Evolutionary conservation across 176 grass and related monocot species (phyloP).

Genomic region (Oryza meridionalis): DNA sequence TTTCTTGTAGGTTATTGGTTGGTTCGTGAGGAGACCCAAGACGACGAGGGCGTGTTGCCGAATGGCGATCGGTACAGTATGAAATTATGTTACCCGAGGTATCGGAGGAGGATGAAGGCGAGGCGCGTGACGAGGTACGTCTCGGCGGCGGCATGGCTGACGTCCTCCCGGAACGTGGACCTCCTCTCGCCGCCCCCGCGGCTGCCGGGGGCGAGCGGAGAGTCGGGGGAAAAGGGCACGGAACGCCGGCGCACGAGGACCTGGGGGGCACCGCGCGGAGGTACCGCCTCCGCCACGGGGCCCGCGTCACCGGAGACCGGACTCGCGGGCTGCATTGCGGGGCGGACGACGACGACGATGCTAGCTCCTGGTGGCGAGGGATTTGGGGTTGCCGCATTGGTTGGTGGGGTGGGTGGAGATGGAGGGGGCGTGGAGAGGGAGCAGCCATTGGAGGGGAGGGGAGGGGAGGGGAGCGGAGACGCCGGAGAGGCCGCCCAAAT

Average conservation of each 20-base stretch:
- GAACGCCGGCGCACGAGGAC: constrained; percentile 40
- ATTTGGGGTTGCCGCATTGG: background rate
- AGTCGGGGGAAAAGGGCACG: background rate
- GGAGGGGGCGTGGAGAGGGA: constrained; percentile 4
- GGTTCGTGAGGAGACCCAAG: too few species aligned
- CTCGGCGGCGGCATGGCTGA: constrained; percentile 79
- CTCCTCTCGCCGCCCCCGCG: constrained; percentile 12
- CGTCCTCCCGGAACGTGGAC: constrained; percentile 61
- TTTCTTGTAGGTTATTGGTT: background rate
- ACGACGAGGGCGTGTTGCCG: too few species aligned
- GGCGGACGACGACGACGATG: background rate
- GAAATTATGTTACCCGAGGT: constrained; percentile 64
- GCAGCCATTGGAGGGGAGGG: background rate
- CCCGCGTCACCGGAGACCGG: background rate
- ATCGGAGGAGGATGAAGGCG: constrained; percentile 77
- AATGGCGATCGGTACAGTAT: background rate
- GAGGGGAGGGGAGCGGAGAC: background rate
- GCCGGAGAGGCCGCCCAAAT: background rate
- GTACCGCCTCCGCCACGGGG: constrained; percentile 35
- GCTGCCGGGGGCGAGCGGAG: constrained; percentile 19
- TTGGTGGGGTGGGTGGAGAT: constrained; percentile 23
- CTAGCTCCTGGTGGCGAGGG: background rate
- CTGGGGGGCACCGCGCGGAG: constrained; percentile 14
- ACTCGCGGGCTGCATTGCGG: constrained; percentile 26
- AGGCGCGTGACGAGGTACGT: constrained; percentile 88